These are phyloP conservation scores for Salix viminalis DNA, from an alignment of 345 rosid species.

Conservation along the genomic window DNA sequence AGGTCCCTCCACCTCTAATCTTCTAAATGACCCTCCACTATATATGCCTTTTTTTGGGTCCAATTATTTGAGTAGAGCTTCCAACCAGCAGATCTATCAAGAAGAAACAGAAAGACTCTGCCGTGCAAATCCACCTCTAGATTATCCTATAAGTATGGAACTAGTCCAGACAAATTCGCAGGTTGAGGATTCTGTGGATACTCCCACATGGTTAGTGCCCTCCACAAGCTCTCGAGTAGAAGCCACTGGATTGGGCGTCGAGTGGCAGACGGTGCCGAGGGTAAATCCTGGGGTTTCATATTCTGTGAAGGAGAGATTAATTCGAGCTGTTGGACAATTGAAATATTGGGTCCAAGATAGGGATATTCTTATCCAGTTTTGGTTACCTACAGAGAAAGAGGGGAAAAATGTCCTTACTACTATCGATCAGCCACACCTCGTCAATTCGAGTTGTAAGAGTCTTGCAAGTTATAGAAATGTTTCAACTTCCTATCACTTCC, in stretches of 20 bases:
- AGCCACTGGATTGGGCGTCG: conserved; percentile 41
- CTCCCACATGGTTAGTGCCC: conserved; percentile 13
- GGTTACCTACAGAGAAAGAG: conserved; percentile 64
- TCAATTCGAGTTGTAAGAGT: conserved; percentile 44
- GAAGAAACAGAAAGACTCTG: not conserved
- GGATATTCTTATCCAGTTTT: conserved; percentile 62
- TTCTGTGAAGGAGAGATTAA: conserved; percentile 51
- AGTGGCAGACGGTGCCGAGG: conserved; percentile 39
- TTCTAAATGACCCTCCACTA: conserved; percentile 15
- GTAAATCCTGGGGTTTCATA: conserved; percentile 19
- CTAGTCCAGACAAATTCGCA: not conserved
- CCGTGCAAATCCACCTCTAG: not conserved
- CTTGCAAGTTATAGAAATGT: conserved; percentile 57
- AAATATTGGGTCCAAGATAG: conserved; percentile 42
- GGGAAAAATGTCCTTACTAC: conserved; percentile 66
- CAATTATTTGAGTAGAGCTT: conserved; percentile 21
- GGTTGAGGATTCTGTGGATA: not conserved
- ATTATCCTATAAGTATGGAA: not conserved
- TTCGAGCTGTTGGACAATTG: conserved; percentile 44
- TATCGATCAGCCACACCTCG: conserved; percentile 51
- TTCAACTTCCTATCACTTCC: conserved; percentile 49
- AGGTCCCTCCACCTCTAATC: conserved; percentile 22
- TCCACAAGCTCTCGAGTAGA: conserved; percentile 32
- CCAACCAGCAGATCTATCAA: conserved; percentile 14
- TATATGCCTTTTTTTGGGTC: conserved; percentile 20